Evolutionary conservation across 495 filamentous ascomycete species (phyloP), one percentile per base, ranked within the genome.

Genomic region (Penicillium herquei): DNA sequence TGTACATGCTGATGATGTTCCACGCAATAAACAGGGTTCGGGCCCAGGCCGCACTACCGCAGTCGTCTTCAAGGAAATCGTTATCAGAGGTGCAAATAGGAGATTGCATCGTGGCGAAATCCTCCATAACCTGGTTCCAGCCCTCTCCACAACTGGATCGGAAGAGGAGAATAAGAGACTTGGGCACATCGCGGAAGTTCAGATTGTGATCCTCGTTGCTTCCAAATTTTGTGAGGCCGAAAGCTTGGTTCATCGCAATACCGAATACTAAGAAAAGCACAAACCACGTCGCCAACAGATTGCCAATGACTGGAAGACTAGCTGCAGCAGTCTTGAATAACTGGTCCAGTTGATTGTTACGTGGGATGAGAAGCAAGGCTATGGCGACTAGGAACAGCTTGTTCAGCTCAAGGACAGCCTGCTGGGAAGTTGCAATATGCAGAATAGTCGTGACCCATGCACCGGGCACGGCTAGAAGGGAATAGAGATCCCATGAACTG

Each of bases 1-100:
- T 94, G 73, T 98, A 99, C 94, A 99, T 98, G 87, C 93, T 97
- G 68, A 98, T 81, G 63, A 99, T 91, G 75, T 99, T 99, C 94
- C 94, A 99, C 10, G 88, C 81, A 54, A 97, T 90, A 76, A 99
- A 98, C 33, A 99, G 77, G 42, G 81, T 80, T 34, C 90, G 81
- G 13, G 94, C 92, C 89, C 94, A 98, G 41, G 83, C 81, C 21
- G 81, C 80, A 69, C 94, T 93, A 34, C 94, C 94, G 65, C 94
- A 99, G 75, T 98, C 95, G 63, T 89, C 89, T n/a, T 89, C 71
- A 56, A 90, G 88, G 66, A 93, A 95, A 14, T 78, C 78, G 5
- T 66, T 49, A 13, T 78, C 79, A 7, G 81, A 74, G 1, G 89
- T 88, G 73, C 94, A 99, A 49, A 86, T 73, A 0, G 94, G 95